Percentiles rank a stretch among this genome's conserved stretches.
Conservation (phyloP, 345 rosid genomes). For the Rhodomyrtus tomentosa region DNA sequence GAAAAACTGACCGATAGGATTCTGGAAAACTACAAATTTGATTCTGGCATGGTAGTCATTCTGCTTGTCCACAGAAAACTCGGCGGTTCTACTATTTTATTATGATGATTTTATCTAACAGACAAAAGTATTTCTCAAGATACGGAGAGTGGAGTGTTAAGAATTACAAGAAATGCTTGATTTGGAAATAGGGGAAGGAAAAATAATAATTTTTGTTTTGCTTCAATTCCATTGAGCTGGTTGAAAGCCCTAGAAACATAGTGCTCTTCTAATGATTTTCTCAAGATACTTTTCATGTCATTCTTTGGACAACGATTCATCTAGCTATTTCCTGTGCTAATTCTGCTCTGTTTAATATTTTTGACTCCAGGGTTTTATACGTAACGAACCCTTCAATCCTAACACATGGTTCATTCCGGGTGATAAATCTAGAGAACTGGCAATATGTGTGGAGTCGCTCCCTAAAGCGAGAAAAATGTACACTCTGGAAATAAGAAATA, state of each 20-base stretch:
- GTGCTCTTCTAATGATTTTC: not conserved
- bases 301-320: not conserved
- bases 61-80: not conserved
- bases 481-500: slow-evolving; percentile 19
- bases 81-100: not conserved
- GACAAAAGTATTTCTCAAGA: not conserved
- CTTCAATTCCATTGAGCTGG: not conserved
- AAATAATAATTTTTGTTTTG: not conserved
- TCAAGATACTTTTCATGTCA: not conserved
- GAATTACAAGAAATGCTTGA: not conserved
- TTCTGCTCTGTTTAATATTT: not conserved
- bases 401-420: slow-evolving; percentile 70
- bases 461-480: slow-evolving; percentile 30
- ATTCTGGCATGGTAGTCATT: not conserved
- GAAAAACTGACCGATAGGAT: not conserved
- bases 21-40: not conserved
- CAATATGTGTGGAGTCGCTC: slow-evolving; percentile 22
- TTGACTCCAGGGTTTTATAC: slow-evolving; percentile 61
- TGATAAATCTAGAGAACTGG: slow-evolving; percentile 18
- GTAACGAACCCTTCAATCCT: slow-evolving; percentile 58
- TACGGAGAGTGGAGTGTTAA: not conserved
- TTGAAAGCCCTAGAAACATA: not conserved
- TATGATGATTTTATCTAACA: not conserved
- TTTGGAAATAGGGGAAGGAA: not conserved
- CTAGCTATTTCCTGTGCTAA: not conserved